phyloP scores from a whole-genome alignment of 352 stramenopile species.

The Phytophthora lateralis region DNA sequence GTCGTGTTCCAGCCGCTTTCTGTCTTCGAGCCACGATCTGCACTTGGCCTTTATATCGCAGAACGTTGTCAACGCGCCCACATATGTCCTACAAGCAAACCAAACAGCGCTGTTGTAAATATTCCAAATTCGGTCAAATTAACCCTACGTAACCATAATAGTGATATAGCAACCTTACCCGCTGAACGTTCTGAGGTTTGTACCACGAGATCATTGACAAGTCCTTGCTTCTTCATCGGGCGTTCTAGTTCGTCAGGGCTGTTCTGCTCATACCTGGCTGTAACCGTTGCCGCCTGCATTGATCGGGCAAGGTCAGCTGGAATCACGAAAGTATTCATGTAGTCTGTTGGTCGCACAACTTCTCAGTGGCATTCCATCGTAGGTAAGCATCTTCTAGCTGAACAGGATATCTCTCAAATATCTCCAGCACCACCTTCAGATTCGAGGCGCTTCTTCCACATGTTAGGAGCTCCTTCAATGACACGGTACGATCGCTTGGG shows the following conservation, averaged over 20 bases:
- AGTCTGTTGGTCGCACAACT: conserved; percentile 1
- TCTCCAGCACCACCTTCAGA: too few species aligned
- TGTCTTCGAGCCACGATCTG: not conserved
- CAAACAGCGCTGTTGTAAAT: too few species aligned
- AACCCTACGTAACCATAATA: too few species aligned
- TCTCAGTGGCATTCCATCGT: conserved; percentile 9
- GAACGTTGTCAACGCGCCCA: conserved; percentile 5
- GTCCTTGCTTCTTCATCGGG: not conserved
- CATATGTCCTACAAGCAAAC: not conserved
- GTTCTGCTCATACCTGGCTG: too few species aligned
- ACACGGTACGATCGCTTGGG: conserved; percentile 8
- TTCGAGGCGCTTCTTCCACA: conserved; percentile 10
- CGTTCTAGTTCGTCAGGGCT: not conserved
- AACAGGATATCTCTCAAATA: too few species aligned
- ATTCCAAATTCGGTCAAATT: not conserved
- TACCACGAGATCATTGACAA: not conserved
- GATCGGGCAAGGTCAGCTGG: conserved; percentile 1
- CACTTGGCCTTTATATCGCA: not conserved
- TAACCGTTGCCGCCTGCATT: not conserved
- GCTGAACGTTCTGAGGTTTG: not conserved
- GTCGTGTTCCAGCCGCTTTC: conserved; percentile 8
- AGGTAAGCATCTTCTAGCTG: conserved; percentile 16
- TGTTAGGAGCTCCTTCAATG: not conserved
- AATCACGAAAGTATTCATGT: conserved; percentile 17
- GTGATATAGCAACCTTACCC: too few species aligned